A percentile compares a stretch with the other conserved stretches of the same genome.
These are phyloP conservation scores for Graphiopsis chlorocephala DNA, from an alignment of 2,329 filamentous ascomycete genomes.

Conservation along the genomic window DNA sequence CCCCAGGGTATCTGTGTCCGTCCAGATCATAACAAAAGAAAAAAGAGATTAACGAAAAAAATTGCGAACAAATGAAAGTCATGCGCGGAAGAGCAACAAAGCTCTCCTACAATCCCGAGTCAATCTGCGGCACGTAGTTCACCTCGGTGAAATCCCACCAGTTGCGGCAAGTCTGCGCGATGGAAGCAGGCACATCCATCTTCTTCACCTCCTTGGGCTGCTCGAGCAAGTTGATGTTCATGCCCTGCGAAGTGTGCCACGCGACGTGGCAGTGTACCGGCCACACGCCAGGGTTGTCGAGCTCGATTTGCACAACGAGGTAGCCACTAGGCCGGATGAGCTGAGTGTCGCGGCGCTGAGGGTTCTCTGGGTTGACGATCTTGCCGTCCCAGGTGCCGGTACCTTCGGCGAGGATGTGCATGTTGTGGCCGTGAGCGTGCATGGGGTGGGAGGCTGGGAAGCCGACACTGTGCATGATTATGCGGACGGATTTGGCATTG, in stretches of 20 bases:
- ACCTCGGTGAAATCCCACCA: constrained; percentile 51
- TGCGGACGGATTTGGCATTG: constrained; percentile 52
- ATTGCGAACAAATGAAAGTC: neutral
- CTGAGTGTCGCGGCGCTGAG: constrained; percentile 30
- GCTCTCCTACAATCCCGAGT: constrained; percentile 48
- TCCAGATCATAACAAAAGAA: neutral
- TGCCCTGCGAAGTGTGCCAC: constrained; percentile 25
- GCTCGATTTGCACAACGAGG: constrained; percentile 41
- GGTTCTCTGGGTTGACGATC: constrained; percentile 29
- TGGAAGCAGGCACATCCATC: constrained; percentile 36
- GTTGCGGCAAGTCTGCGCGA: constrained; percentile 51
- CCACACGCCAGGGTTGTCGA: constrained; percentile 54
- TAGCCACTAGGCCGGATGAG: constrained; percentile 26
- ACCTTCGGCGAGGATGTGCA: constrained; percentile 28
- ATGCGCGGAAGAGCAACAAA: neutral
- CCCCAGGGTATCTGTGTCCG: neutral
- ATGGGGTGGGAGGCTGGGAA: constrained; percentile 33
- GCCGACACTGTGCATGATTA: constrained; percentile 49
- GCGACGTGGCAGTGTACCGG: constrained; percentile 39
- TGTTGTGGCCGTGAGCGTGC: constrained; percentile 36
- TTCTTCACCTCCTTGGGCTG: constrained; percentile 16
- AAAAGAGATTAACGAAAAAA: neutral
- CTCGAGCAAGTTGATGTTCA: constrained; percentile 24
- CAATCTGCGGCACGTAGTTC: constrained; percentile 50
- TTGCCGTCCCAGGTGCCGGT: constrained; percentile 26